Evolutionary conservation across 2,329 filamentous ascomycete genomes (phyloP).

Genomic region (Penicillium nordicum): DNA sequence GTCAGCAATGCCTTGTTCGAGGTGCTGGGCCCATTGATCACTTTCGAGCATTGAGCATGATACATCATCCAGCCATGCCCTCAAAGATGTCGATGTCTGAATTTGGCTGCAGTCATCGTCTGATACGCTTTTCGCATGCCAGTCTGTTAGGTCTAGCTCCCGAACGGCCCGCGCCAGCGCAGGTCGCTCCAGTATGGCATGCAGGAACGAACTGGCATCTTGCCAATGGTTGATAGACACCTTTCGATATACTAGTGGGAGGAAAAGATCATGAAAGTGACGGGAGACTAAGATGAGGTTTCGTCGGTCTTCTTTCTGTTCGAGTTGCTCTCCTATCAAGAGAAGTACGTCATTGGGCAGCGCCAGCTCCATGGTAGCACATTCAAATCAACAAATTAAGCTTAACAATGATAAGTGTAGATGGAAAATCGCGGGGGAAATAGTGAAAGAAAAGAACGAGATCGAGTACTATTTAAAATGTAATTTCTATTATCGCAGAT

Average conservation of each 20-base stretch:
- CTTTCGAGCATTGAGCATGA: slow-evolving; percentile 22
- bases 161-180: slow-evolving; percentile 25
- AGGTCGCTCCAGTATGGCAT: slow-evolving; percentile 19
- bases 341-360: slow-evolving; percentile 31
- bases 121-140: slow-evolving; percentile 11
- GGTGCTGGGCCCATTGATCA: slow-evolving; percentile 21
- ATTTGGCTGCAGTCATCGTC: slow-evolving; percentile 8
- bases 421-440: not conserved
- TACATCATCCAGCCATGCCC: slow-evolving; percentile 1
- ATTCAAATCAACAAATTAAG: not conserved
- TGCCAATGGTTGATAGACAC: slow-evolving; percentile 18
- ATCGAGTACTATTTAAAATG: not conserved
- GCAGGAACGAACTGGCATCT: slow-evolving; percentile 22
- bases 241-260: slow-evolving; percentile 22
- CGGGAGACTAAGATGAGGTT: slow-evolving; percentile 26
- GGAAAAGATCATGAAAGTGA: slow-evolving; percentile 29
- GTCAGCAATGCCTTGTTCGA: slow-evolving; percentile 22
- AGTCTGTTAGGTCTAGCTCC: slow-evolving; percentile 22
- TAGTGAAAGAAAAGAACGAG: not conserved
- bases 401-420: not conserved
- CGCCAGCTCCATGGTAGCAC: not conserved
- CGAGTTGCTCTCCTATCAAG: slow-evolving; percentile 27
- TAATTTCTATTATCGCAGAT: not conserved
- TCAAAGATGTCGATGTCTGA: not conserved
- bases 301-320: slow-evolving; percentile 25